Conservation (phyloP, 2,329 filamentous ascomycete species). For the Stagonosporopsis cucurbitacearum region DNA sequence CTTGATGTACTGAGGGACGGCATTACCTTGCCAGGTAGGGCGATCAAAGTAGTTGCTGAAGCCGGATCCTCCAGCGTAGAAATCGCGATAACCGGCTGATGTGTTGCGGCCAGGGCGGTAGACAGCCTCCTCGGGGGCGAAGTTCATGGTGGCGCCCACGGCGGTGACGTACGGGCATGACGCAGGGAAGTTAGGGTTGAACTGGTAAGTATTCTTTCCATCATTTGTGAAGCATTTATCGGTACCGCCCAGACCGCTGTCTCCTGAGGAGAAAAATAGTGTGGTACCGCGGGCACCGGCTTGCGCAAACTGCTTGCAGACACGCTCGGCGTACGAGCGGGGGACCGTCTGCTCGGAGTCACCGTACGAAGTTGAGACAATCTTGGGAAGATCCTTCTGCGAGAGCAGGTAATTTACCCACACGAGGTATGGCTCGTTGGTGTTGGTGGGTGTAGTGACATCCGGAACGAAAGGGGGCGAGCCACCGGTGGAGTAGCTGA, state of each 20-base stretch:
- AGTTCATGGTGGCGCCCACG: conserved; percentile 66
- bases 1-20: conserved; percentile 55
- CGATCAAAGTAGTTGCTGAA: conserved; percentile 59
- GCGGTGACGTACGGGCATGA: conserved; percentile 72
- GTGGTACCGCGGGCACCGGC: conserved; percentile 72
- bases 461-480: conserved; percentile 61
- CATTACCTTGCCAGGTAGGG: conserved; percentile 56
- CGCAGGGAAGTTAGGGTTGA: conserved; percentile 69
- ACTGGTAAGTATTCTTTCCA: conserved; percentile 61
- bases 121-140: conserved; percentile 61
- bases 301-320: conserved; percentile 69
- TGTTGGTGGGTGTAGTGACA: conserved; percentile 55
- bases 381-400: conserved; percentile 64
- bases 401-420: conserved; percentile 66
- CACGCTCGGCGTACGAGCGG: conserved; percentile 63
- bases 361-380: conserved; percentile 70
- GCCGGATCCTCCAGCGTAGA: conserved; percentile 61
- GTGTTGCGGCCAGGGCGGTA: conserved; percentile 42
- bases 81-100: conserved; percentile 48
- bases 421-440: conserved; percentile 72
- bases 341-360: conserved; percentile 71
- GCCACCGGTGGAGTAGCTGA: conserved; percentile 67
- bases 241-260: conserved; percentile 62
- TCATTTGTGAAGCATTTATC: conserved; percentile 65
- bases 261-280: conserved; percentile 69